These are phyloP conservation scores for Candida sp. DNA, from an alignment of 1,139 yeast species.

Conservation along the genomic window DNA sequence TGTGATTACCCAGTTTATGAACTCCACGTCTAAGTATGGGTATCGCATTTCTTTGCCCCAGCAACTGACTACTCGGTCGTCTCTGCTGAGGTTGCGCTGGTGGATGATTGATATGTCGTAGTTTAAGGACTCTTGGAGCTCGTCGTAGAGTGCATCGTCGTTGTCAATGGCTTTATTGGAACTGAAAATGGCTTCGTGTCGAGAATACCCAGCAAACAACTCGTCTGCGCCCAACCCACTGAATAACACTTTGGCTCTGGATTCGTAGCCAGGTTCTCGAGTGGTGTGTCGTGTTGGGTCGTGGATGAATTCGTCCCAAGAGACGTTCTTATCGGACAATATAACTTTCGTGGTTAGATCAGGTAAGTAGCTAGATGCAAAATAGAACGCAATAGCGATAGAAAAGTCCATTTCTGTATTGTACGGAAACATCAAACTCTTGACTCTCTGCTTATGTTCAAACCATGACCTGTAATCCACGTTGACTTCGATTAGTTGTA, in stretches of 20 bases:
- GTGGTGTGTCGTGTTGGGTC: slow-evolving; percentile 17
- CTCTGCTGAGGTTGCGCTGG: slow-evolving; percentile 84
- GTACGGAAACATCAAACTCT: slow-evolving; percentile 76
- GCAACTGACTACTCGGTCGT: slow-evolving; percentile 81
- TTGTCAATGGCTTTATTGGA: slow-evolving; percentile 21
- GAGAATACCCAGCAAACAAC: slow-evolving; percentile 88
- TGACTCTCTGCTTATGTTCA: slow-evolving; percentile 53
- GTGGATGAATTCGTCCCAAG: slow-evolving; percentile 25
- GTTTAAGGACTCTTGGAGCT: slow-evolving; percentile 53
- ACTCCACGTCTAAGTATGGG: slow-evolving; percentile 76
- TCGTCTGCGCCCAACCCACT: slow-evolving; percentile 99
- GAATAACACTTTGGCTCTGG: slow-evolving; percentile 70
- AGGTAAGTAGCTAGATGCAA: slow-evolving; percentile 57
- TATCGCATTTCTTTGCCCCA: slow-evolving; percentile 95
- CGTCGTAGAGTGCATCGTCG: slow-evolving; percentile 22
- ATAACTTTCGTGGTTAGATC: slow-evolving; percentile 29
- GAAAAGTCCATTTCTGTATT: slow-evolving; percentile 95
- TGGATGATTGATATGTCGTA: slow-evolving; percentile 77
- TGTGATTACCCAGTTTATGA: slow-evolving; percentile 56
- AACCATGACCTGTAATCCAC: slow-evolving; percentile 73
- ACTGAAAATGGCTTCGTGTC: slow-evolving; percentile 64
- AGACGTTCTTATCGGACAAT: slow-evolving; percentile 16
- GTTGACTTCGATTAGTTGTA: slow-evolving; percentile 67
- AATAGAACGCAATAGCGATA: slow-evolving; percentile 93
- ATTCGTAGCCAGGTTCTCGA: slow-evolving; percentile 30